Evolutionary conservation across 2,329 filamentous ascomycete species (phyloP).

Genomic region (Colletotrichum tropicicola): DNA sequence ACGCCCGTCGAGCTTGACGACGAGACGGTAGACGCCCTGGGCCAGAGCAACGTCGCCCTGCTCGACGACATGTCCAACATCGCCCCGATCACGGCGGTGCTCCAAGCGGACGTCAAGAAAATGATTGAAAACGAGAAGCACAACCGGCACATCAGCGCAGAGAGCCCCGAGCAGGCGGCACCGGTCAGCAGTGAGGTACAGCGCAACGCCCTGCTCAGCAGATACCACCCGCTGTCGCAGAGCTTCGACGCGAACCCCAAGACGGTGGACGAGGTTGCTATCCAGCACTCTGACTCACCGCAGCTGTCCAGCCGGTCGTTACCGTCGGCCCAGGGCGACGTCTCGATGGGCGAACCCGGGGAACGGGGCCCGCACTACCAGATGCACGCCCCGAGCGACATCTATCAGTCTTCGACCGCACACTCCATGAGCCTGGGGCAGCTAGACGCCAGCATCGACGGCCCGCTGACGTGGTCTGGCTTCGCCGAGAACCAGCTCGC

Average conservation of each 20-base stretch:
- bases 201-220: constrained; percentile 5
- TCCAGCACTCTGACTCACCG: constrained; percentile 14
- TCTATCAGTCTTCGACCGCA: not conserved
- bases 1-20: not conserved
- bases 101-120: constrained; percentile 15
- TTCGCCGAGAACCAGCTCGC: constrained; percentile 17
- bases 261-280: constrained; percentile 9
- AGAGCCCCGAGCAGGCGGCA: not conserved
- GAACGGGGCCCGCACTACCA: not conserved
- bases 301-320: not conserved
- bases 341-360: not conserved
- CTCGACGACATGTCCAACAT: constrained; percentile 23
- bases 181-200: constrained; percentile 15
- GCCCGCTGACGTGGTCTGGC: constrained; percentile 4
- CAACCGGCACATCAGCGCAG: not conserved
- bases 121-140: not conserved
- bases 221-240: constrained; percentile 13
- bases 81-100: constrained; percentile 4
- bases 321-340: not conserved
- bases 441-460: not conserved
- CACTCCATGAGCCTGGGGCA: not conserved
- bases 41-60: constrained; percentile 4
- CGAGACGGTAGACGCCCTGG: not conserved
- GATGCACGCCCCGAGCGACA: constrained; percentile 4
- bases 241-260: constrained; percentile 15